A percentile compares a stretch with the other conserved stretches of the same genome.
These are phyloP conservation scores for Hanseniaspora taiwanica DNA, from an alignment of 805 yeast genomes.

Conservation along the genomic window DNA sequence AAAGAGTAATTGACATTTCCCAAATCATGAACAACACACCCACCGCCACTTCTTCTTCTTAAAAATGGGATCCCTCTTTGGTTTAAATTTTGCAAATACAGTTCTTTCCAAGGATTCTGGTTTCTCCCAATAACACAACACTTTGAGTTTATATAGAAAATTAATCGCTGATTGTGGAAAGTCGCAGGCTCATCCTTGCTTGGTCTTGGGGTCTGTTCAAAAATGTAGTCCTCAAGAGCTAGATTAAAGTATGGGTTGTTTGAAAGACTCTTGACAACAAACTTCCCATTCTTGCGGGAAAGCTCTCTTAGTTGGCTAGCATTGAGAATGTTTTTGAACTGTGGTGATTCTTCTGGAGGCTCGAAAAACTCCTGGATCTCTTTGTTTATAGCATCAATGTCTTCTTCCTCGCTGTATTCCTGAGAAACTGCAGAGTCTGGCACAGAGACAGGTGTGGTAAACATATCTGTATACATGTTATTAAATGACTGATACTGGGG, in stretches of 20 bases:
- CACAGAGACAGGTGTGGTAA: slow-evolving; percentile 10
- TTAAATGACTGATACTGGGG: slow-evolving; percentile 22
- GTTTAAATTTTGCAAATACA: slow-evolving; percentile 44
- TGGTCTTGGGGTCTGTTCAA: slow-evolving; percentile 40
- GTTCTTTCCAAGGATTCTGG: slow-evolving; percentile 89
- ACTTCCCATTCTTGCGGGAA: slow-evolving; percentile 34
- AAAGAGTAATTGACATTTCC: slow-evolving; percentile 84
- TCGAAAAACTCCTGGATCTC: slow-evolving; percentile 23
- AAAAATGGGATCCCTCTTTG: slow-evolving; percentile 47
- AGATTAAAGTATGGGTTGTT: slow-evolving; percentile 62
- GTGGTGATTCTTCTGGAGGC: slow-evolving; percentile 13
- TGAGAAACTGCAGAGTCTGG: not conserved
- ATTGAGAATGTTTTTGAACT: slow-evolving; percentile 5
- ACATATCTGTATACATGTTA: slow-evolving; percentile 24
- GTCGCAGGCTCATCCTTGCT: slow-evolving; percentile 6
- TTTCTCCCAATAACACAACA: slow-evolving; percentile 94
- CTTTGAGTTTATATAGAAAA: slow-evolving; percentile 65
- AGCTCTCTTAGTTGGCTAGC: slow-evolving; percentile 13
- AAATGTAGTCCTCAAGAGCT: slow-evolving; percentile 72
- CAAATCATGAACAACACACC: slow-evolving; percentile 86
- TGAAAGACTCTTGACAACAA: slow-evolving; percentile 38
- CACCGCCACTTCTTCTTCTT: slow-evolving; percentile 86
- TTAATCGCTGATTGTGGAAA: slow-evolving; percentile 35
- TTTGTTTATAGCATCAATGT: slow-evolving; percentile 20
- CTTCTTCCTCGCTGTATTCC: slow-evolving; percentile 1